Evolutionary conservation across 225 moss, liverwort and hornwort species (phyloP), one percentile per base, ranked within the genome.

Genomic region (Thuidium tamariscinum): DNA sequence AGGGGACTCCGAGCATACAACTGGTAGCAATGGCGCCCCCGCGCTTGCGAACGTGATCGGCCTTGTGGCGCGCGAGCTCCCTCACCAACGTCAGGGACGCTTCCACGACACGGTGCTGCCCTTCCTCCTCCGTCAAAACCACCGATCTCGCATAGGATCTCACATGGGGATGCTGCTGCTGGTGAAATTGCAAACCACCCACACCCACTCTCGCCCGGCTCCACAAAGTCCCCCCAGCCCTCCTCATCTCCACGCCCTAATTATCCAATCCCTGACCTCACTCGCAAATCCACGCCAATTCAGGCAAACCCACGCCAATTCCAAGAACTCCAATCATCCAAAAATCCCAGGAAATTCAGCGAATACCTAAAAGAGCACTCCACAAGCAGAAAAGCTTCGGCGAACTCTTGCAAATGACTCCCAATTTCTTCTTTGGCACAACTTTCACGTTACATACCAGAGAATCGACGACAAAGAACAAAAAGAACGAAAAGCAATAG

Each of bases 1-100:
- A 81, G 6, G 99, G 99, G 7, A 99, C 95, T 82, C 99, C 99
- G 18, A 99, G 96, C 88, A 99, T 89, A 70, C 99, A 99, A 74
- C 96, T 82, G 75, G 97, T 97, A 42, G 96, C 96, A 64, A 81
- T 86, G 57, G 99, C 90, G 52, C 96, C 97, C 27, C 99, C 99
- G 42, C 85, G 87, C 51, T 87, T 90, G 83, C 96, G 93, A 25
- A 99, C 99, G 88, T 93, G 94, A 73, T 96, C 94, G 55, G 95
- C 97, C 88, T 97, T 99, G 51, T 95, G 89, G 39, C 95, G 99
- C 80, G 99, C 97, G 12, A 91, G 94, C 89, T 97, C 98, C 61
- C 97, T 91, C 55, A 99, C 94, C 48, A 99, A 88, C 82, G 97
- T 96, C 46, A 99, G 86, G 10, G 97, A 97, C 32, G 99, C 99